Percentiles rank a stretch among this genome's conserved stretches.
These are phyloP conservation scores for Pythium plurisporium DNA, from an alignment of 352 stramenopile species.

Conservation along the genomic window DNA sequence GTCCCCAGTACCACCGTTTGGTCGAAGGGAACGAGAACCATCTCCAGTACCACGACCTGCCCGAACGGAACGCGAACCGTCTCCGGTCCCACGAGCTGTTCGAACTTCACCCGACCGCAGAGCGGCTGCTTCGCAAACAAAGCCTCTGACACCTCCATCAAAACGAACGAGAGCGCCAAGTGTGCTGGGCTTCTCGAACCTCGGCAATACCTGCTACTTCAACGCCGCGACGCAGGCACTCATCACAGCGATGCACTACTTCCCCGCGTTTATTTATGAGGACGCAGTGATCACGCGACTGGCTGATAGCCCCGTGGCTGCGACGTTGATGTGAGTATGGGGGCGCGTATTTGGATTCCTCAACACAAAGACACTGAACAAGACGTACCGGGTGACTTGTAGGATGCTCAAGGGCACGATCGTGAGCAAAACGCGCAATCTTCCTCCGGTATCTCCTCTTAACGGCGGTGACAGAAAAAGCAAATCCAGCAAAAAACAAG, in stretches of 20 bases:
- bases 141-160: neutral
- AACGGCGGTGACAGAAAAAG: conserved; percentile 18
- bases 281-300: conserved; percentile 57
- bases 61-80: too few relatives aligned
- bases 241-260: conserved; percentile 82
- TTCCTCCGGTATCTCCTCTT: neutral
- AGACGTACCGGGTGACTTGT: too few relatives aligned
- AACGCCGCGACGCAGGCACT: conserved; percentile 89
- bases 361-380: too few relatives aligned
- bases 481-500: conserved; percentile 17
- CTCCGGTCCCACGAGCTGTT: too few relatives aligned
- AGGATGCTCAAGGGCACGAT: conserved; percentile 8
- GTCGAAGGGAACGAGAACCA: too few relatives aligned
- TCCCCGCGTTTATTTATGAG: conserved; percentile 45
- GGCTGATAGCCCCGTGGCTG: conserved; percentile 83
- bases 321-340: conserved; percentile 56
- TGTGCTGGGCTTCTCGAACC: conserved; percentile 75
- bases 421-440: conserved; percentile 1
- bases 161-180: conserved; percentile 5
- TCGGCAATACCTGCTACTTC: conserved; percentile 95
- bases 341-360: too few relatives aligned
- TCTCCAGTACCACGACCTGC: too few relatives aligned
- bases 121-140: too few relatives aligned
- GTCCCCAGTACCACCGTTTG: too few relatives aligned
- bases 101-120: too few relatives aligned